Percentiles rank a stretch among this genome's conserved stretches.
These are phyloP conservation scores for Collybiopsis confluens DNA, from an alignment of 768 basidiomycete species.

Conservation along the genomic window DNA sequence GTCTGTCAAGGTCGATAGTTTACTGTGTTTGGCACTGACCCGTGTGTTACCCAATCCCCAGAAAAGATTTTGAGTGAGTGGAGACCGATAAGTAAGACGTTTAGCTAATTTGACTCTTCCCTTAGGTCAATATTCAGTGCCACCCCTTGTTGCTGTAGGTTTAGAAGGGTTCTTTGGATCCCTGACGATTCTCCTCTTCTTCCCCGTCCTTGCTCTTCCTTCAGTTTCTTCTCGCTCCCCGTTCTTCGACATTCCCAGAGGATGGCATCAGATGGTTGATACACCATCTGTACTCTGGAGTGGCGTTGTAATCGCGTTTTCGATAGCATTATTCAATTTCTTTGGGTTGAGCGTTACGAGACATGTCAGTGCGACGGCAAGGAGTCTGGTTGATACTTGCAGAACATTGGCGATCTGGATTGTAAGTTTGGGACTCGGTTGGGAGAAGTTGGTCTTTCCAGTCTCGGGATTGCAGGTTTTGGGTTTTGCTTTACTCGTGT, in stretches of 20 bases:
- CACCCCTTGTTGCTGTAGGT: constrained; percentile 90
- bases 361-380: constrained; percentile 88
- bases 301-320: constrained; percentile 66
- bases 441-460: constrained; percentile 84
- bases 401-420: constrained; percentile 96
- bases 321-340: constrained; percentile 82
- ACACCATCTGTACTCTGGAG: constrained; percentile 70
- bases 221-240: constrained; percentile 58
- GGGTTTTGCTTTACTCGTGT: constrained; percentile 89
- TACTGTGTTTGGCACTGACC: background rate
- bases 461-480: constrained; percentile 77
- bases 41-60: constrained; percentile 11
- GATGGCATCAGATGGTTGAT: constrained; percentile 84
- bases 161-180: constrained; percentile 92
- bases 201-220: constrained; percentile 77
- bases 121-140: constrained; percentile 74
- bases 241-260: constrained; percentile 86
- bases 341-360: constrained; percentile 91
- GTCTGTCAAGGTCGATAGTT: constrained; percentile 19
- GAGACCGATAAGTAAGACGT: too few species aligned
- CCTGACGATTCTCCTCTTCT: constrained; percentile 68
- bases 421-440: constrained; percentile 82
- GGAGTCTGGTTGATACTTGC: constrained; percentile 91
- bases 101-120: too few species aligned
- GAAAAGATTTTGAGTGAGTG: constrained; percentile 85